phyloP scores from a whole-genome alignment of 352 stramenopile genomes.

The Hyphochytrium catenoides region DNA sequence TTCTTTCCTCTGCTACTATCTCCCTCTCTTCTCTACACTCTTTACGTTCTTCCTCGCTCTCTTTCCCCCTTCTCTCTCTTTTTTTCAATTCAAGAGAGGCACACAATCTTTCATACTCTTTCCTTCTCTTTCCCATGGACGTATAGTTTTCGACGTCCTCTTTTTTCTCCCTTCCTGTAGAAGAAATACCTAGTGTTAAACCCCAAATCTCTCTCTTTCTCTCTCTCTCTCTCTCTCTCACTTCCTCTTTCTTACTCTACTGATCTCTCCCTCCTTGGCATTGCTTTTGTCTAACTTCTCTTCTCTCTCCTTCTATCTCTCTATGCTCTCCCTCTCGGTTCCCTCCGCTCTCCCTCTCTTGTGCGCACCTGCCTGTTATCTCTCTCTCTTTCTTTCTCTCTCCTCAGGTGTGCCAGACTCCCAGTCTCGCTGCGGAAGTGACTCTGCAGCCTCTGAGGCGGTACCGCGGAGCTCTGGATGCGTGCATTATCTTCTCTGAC shows the following conservation, averaged over 20 bases:
- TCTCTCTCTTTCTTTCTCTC: background rate
- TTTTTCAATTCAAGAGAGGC: no score
- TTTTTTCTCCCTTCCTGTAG: no score
- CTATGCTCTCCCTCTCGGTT: background rate
- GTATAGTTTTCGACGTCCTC: no score
- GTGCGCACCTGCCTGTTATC: background rate
- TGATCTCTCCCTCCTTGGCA: background rate
- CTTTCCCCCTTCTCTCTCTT: no score
- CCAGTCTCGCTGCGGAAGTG: slow-evolving; percentile 75
- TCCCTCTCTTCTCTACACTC: no score
- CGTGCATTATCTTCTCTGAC: slow-evolving; percentile 96
- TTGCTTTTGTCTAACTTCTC: background rate
- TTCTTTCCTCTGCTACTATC: no score
- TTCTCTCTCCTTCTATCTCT: background rate
- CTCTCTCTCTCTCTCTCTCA: no score
- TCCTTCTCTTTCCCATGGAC: no score
- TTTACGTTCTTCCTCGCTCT: no score
- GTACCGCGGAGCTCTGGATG: slow-evolving; percentile 74
- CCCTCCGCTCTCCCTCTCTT: slow-evolving; percentile 1
- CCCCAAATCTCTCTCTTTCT: no score
- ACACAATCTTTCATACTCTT: no score
- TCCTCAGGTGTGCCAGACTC: slow-evolving; percentile 45
- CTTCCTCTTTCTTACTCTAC: background rate
- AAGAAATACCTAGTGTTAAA: no score
- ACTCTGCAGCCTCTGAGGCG: slow-evolving; percentile 84